phyloP scores from a whole-genome alignment of 495 filamentous ascomycete genomes.

The Aspergillus hancockii region DNA sequence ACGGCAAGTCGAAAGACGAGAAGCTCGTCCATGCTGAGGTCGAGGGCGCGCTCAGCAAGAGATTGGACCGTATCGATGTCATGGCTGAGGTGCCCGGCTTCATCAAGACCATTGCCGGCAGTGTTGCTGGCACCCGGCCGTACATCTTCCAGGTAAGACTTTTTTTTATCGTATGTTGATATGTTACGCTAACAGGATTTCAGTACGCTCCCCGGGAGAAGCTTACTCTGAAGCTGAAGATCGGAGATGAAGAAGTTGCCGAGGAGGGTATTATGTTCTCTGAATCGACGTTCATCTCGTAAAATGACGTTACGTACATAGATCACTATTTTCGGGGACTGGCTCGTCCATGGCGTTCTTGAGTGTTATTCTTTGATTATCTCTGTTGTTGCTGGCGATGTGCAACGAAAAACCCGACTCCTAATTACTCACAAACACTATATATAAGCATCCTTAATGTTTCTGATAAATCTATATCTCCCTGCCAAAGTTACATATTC shows the following conservation, averaged over 20 bases:
- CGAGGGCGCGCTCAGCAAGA: constrained; percentile 66
- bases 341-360: constrained; percentile 23
- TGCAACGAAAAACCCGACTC: constrained; percentile 13
- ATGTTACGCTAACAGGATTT: constrained; percentile 13
- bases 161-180: background rate
- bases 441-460: constrained; percentile 26
- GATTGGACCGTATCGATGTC: constrained; percentile 85
- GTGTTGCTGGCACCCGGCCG: constrained; percentile 85
- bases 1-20: constrained; percentile 74
- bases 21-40: constrained; percentile 68
- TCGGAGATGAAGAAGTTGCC: constrained; percentile 71
- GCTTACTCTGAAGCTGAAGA: constrained; percentile 75
- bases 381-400: background rate
- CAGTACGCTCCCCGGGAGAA: constrained; percentile 67
- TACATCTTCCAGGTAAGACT: constrained; percentile 89
- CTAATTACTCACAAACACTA: constrained; percentile 34
- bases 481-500: background rate
- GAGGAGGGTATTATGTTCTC: constrained; percentile 79
- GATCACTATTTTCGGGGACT: constrained; percentile 26
- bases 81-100: constrained; percentile 96
- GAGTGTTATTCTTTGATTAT: background rate
- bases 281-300: constrained; percentile 93
- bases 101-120: constrained; percentile 87
- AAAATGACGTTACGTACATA: constrained; percentile 37
- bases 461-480: background rate